These are phyloP conservation scores for Abelmoschus esculentus DNA, from an alignment of 345 rosid species.

Conservation along the genomic window DNA sequence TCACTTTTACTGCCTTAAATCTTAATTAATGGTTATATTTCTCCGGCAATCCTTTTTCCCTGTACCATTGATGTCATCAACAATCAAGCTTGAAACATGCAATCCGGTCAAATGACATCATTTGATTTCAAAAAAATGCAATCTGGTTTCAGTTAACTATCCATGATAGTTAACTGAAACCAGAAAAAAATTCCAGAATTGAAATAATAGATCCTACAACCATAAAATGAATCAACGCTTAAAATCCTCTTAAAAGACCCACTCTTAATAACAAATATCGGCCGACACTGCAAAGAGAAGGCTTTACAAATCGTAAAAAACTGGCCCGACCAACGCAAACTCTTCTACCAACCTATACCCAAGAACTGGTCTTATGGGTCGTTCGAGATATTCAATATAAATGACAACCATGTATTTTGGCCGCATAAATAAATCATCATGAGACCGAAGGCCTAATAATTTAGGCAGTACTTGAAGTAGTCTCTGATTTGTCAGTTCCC, in stretches of 20 bases:
- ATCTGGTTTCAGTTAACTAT: too few species aligned
- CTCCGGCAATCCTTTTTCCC: background rate
- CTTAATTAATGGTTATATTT: background rate
- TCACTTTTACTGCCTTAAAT: background rate
- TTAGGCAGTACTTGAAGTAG: conserved; percentile 23
- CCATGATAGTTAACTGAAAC: too few species aligned
- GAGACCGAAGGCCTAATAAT: background rate
- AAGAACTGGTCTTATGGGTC: too few species aligned
- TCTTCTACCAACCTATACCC: background rate
- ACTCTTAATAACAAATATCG: conserved; percentile 14
- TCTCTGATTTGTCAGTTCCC: conserved; percentile 61
- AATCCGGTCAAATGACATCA: background rate
- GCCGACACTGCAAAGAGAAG: conserved; percentile 8
- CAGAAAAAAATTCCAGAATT: too few species aligned
- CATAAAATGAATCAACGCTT: background rate
- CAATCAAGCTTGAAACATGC: background rate
- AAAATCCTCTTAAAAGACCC: conserved; percentile 19
- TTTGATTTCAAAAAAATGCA: background rate
- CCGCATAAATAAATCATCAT: background rate
- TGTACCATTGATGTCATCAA: background rate
- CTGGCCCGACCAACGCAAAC: background rate
- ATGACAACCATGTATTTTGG: background rate
- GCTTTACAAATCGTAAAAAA: conserved; percentile 14
- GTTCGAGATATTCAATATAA: too few species aligned
- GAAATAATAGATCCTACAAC: too few species aligned